phyloP scores from a whole-genome alignment of 2,329 filamentous ascomycete species.

The Fusarium setosum region DNA sequence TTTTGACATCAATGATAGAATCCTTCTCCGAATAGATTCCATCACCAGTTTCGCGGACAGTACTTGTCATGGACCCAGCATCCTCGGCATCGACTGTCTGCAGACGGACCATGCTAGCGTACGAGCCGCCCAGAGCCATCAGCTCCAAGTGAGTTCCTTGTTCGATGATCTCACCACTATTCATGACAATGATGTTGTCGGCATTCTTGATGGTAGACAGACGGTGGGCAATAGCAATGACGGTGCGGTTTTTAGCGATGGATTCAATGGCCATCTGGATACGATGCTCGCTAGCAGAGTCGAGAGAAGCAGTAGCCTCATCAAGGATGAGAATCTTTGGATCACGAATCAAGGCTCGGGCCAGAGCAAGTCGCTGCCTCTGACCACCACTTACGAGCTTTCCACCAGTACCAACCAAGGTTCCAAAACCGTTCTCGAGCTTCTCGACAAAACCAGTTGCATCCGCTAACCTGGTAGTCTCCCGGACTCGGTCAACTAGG shows the following conservation, averaged over 20 bases:
- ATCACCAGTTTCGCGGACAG: slow-evolving; percentile 53
- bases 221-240: slow-evolving; percentile 74
- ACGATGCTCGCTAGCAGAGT: slow-evolving; percentile 66
- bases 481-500: slow-evolving; percentile 61
- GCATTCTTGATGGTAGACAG: slow-evolving; percentile 72
- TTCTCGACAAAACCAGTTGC: slow-evolving; percentile 65
- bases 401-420: slow-evolving; percentile 64
- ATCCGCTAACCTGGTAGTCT: slow-evolving; percentile 69
- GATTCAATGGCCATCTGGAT: slow-evolving; percentile 63
- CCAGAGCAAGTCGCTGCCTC: slow-evolving; percentile 69
- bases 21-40: slow-evolving; percentile 52
- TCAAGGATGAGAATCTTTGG: slow-evolving; percentile 70
- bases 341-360: slow-evolving; percentile 66
- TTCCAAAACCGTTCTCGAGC: slow-evolving; percentile 65
- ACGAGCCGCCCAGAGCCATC: slow-evolving; percentile 61
- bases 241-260: slow-evolving; percentile 66
- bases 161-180: slow-evolving; percentile 70
- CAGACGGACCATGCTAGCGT: slow-evolving; percentile 62
- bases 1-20: slow-evolving; percentile 49
- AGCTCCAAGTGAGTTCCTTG: slow-evolving; percentile 72
- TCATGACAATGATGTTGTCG: slow-evolving; percentile 75
- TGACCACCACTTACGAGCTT: slow-evolving; percentile 70
- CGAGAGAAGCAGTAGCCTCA: slow-evolving; percentile 70
- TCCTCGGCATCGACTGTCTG: slow-evolving; percentile 52
- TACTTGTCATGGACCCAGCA: slow-evolving; percentile 45